A percentile compares a stretch with the other conserved stretches of the same genome.
Evolutionary conservation across 1,284 basidiomycete genomes (phyloP).

Genomic region (Phylloboletellus chloephorus): DNA sequence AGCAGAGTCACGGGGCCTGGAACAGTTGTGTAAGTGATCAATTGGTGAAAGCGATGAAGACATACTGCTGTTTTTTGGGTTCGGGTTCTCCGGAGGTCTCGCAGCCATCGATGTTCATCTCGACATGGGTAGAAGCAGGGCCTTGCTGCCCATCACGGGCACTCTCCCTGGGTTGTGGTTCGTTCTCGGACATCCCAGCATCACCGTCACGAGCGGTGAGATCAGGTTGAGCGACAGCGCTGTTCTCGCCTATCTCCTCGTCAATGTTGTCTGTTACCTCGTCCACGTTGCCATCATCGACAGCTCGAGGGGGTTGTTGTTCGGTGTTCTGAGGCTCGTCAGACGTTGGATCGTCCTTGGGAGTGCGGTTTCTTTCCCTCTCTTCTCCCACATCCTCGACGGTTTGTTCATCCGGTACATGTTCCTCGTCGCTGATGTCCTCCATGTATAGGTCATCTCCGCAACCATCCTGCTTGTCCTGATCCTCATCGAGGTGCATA

Average conservation of each 20-base stretch:
- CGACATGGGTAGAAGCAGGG: conserved; percentile 12
- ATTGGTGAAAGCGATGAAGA: conserved; percentile 5
- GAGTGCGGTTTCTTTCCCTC: conserved; percentile 14
- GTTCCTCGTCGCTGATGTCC: conserved; percentile 38
- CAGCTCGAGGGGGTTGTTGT: conserved; percentile 18
- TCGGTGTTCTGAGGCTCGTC: conserved; percentile 15
- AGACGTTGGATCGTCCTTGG: conserved; percentile 21
- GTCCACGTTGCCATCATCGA: conserved; percentile 13
- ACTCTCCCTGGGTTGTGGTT: conserved; percentile 16
- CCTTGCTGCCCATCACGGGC: conserved; percentile 21
- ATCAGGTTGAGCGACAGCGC: conserved; percentile 39
- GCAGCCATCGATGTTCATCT: conserved; percentile 21
- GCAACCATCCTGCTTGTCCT: conserved; percentile 34
- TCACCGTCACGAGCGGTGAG: conserved; percentile 34
- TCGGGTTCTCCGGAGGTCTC: conserved; percentile 22
- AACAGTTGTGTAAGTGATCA: not conserved
- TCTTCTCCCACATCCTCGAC: conserved; percentile 36
- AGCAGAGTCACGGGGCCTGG: conserved; percentile 9
- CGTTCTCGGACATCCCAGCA: conserved; percentile 17
- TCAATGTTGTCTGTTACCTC: conserved; percentile 28
- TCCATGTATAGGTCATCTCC: conserved; percentile 34
- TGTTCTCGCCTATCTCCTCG: conserved; percentile 27
- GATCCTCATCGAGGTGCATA: conserved; percentile 55
- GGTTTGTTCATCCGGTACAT: conserved; percentile 35
- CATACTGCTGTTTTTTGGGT: conserved; percentile 30